Conservation (phyloP, 345 rosid species). For the Citrus trifoliata region DNA sequence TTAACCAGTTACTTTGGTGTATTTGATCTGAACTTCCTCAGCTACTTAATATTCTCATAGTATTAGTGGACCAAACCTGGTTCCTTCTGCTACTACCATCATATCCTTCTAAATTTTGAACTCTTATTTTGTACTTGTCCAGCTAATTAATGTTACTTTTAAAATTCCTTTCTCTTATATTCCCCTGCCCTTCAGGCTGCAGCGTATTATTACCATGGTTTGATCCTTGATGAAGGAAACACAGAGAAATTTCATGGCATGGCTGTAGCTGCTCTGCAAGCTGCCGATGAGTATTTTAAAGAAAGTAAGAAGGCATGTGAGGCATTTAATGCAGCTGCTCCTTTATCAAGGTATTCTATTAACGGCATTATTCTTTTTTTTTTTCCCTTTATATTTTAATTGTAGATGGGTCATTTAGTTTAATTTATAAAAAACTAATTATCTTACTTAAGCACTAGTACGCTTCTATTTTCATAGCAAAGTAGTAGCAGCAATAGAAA, state of each 20-base stretch:
- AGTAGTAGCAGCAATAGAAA: not conserved
- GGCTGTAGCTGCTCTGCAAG: conserved; percentile 97
- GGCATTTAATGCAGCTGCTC: conserved; percentile 65
- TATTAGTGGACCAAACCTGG: not conserved
- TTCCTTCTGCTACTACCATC: not conserved
- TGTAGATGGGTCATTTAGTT: not conserved
- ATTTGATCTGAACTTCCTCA: not conserved
- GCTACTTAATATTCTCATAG: not conserved
- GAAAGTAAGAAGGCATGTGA: conserved; percentile 82
- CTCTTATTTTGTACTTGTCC: not conserved
- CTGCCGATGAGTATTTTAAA: conserved; percentile 86
- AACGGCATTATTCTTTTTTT: not conserved
- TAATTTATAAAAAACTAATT: not conserved
- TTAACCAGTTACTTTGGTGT: not conserved
- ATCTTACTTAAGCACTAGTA: not conserved
- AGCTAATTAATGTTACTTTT: not conserved
- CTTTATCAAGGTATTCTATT: conserved; percentile 71
- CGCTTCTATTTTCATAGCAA: not conserved
- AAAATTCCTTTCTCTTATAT: not conserved
- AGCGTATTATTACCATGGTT: conserved; percentile 97
- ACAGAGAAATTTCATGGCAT: conserved; percentile 95
- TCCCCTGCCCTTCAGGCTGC: conserved; percentile 65
- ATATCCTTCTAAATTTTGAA: not conserved
- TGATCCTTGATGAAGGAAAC: conserved; percentile 96
- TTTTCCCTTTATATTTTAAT: not conserved